These are phyloP conservation scores for Eucalyptus polyanthemos DNA, from an alignment of 345 rosid genomes.

Conservation along the genomic window DNA sequence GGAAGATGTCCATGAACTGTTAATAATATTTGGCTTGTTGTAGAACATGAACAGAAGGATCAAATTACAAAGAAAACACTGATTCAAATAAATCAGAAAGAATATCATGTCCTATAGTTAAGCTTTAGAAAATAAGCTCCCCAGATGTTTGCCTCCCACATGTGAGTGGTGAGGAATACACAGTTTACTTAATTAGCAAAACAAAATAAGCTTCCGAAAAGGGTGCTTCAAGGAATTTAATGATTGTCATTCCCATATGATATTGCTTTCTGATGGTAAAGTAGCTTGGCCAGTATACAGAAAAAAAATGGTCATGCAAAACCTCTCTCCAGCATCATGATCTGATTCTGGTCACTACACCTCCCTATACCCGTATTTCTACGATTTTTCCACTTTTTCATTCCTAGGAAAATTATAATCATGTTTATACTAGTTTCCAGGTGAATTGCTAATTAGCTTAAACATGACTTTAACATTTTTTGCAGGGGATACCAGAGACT, in stretches of 20 bases:
- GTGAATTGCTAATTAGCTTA: neutral
- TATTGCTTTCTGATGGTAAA: neutral
- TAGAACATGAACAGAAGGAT: neutral
- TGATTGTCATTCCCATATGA: neutral
- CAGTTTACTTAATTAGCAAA: neutral
- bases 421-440: neutral
- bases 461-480: neutral
- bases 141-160: neutral
- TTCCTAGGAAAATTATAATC: neutral
- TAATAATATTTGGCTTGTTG: neutral
- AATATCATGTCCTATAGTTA: neutral
- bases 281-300: neutral
- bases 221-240: neutral
- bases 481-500: slow-evolving; percentile 85
- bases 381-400: neutral
- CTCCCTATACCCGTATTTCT: neutral
- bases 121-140: neutral
- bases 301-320: neutral
- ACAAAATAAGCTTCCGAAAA: neutral
- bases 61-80: neutral
- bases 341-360: neutral
- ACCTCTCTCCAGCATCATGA: neutral
- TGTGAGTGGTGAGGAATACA: neutral
- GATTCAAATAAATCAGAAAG: neutral
- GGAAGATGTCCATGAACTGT: neutral